Base-by-base conservation (phyloP, 768 basidiomycete genomes). In the Trichaptum fuscoviolaceum region DNA sequence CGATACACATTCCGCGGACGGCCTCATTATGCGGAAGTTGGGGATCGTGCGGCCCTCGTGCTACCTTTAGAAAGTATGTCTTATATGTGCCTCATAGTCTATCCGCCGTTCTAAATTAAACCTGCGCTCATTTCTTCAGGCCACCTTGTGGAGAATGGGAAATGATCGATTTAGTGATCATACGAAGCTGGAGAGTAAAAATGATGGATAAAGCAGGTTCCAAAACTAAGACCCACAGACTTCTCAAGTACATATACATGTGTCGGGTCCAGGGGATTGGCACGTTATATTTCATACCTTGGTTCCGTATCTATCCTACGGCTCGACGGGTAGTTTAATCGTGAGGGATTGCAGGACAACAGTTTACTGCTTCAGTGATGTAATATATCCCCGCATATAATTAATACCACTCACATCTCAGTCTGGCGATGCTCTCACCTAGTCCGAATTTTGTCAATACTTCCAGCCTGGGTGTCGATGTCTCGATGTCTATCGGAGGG, bases 1-100 rank as follows among this genome's bases (percentile, higher is more conserved):
- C 85, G 86, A 59, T 96, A 96, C 77, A 77, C 84, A 61, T 97
- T 96, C 81, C 83, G 84, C 71, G 87, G 86, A 57, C 83, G 84
- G 67, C 71, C 79, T 76, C 94, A 96, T 73, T 91, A 87, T 72
- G 86, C 88, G 73, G 92, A 93, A 73, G 86, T 90, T 65, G 84
- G 88, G 69, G 91, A 89, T 73, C 84, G 85, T 77, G 74, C 82
- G 66, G 83, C 89, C 57, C 83, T 88, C 10, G 85, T 95, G 25
- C 82, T 93, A 65, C 93, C 92, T 64, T 79, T 93, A 74, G 80
- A 84, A 84, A 90, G 90, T 90, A 74, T 73, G 87, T 77, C 70
- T 70, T 52, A 4, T 4, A 2, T 12, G 12, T 12, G 20, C 20
- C 10, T 52, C 15, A 12, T 52, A 52, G 3, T 52, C 20, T 52